A percentile compares a stretch with the other conserved stretches of the same genome.
Conservation (phyloP, 441 rosid genomes). For the Populus hybrid region DNA sequence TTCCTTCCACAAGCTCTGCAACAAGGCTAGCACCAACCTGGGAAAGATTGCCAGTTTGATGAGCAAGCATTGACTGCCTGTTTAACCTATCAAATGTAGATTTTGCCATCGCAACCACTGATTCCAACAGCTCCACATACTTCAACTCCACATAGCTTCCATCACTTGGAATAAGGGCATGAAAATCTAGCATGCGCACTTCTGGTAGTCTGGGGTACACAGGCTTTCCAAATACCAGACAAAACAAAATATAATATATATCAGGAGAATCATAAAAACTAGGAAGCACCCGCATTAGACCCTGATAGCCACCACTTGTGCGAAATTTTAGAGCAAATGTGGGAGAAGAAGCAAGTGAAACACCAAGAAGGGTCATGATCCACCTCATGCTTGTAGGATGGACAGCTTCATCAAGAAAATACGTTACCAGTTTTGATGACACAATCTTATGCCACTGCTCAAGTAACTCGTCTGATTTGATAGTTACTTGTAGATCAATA, state of each 20-base stretch:
- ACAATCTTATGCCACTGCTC: conserved; percentile 99
- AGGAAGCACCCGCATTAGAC: conserved; percentile 85
- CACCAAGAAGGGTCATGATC: conserved; percentile 99
- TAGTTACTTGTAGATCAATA: conserved; percentile 98
- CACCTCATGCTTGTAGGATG: conserved; percentile 99
- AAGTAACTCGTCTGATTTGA: conserved; percentile 90
- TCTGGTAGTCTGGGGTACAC: conserved; percentile 99
- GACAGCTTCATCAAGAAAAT: conserved; percentile 99
- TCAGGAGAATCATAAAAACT: conserved; percentile 99
- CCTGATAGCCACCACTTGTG: conserved; percentile 95
- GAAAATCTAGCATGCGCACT: conserved; percentile 99
- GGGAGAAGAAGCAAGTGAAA: conserved; percentile 88
- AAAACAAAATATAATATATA: conserved; percentile 95
- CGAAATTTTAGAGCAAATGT: conserved; percentile 97
- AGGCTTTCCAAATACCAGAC: conserved; percentile 92
- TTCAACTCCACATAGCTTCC: conserved; percentile 79
- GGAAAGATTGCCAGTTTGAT: conserved; percentile 90
- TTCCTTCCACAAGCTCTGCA: conserved; percentile 93
- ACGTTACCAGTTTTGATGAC: conserved; percentile 93
- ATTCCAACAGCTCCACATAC: conserved; percentile 90
- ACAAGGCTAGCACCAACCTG: conserved; percentile 85
- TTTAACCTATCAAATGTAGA: conserved; percentile 93
- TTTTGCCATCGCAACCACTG: conserved; percentile 93
- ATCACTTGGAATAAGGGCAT: conserved; percentile 94
- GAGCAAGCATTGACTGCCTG: conserved; percentile 87